Evolutionary conservation across 176 grass and related monocot genomes (phyloP).

Genomic region (bread wheat (Triticum aestivum)): DNA sequence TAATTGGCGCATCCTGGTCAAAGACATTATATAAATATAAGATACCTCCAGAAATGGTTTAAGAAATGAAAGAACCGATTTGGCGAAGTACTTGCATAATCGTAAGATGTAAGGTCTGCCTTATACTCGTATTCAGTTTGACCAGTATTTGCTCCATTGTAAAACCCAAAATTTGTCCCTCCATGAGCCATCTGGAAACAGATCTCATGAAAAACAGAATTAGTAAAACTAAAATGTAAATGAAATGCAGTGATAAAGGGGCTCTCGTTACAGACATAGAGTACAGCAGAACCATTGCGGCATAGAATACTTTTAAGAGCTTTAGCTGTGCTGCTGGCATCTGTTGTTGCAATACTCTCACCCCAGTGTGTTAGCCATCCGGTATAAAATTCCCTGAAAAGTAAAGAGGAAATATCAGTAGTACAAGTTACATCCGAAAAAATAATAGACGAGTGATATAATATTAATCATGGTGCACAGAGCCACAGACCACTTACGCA

Average conservation of each 20-base stretch:
- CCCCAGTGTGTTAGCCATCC: conserved; percentile 99
- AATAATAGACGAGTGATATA: neutral
- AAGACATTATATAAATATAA: conserved; percentile 35
- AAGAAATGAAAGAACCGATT: conserved; percentile 2
- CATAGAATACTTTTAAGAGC: conserved; percentile 78
- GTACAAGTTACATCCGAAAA: neutral
- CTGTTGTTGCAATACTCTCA: conserved; percentile 62
- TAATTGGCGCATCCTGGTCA: conserved; percentile 92
- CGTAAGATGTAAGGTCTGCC: conserved; percentile 89
- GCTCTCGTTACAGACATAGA: conserved; percentile 75
- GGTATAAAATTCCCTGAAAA: conserved; percentile 93
- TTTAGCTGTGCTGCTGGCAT: conserved; percentile 58
- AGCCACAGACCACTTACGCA: conserved; percentile 53
- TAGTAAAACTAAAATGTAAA: conserved; percentile 20
- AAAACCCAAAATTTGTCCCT: conserved; percentile 96
- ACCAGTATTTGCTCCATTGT: conserved; percentile 97
- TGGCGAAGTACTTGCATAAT: conserved; percentile 65
- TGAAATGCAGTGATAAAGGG: conserved; percentile 33
- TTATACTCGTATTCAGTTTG: conserved; percentile 87
- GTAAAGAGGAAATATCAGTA: conserved; percentile 9
- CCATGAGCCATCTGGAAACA: conserved; percentile 94
- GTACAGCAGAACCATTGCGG: conserved; percentile 84
- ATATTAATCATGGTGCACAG: neutral
- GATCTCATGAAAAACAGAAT: conserved; percentile 37
- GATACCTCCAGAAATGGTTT: conserved; percentile 9